phyloP scores from a whole-genome alignment of 805 yeast species.

The Candida stauntonica region DNA sequence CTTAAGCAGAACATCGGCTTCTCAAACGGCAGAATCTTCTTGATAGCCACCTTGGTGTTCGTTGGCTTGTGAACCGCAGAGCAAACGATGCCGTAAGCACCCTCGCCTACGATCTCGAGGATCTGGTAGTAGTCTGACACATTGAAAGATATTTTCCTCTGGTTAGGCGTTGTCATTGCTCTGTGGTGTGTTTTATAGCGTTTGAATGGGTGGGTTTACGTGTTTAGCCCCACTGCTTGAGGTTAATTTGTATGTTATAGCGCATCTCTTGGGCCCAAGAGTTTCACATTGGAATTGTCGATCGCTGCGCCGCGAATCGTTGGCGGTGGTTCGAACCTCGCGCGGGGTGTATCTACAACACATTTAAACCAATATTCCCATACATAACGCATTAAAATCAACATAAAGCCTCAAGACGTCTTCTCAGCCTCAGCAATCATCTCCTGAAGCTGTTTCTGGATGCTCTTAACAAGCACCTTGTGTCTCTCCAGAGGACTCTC shows the following conservation, averaged over 20 bases:
- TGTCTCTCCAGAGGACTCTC: constrained; percentile 16
- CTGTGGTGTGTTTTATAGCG: too few relatives aligned
- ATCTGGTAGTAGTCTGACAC: constrained; percentile 60
- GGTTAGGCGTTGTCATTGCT: constrained; percentile 8
- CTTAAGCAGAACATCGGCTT: constrained; percentile 62
- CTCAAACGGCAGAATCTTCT: constrained; percentile 69
- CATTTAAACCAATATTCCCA: background rate
- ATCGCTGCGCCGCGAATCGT: too few relatives aligned
- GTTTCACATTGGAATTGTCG: constrained; percentile 7
- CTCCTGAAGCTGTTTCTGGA: constrained; percentile 16
- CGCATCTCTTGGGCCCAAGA: too few relatives aligned
- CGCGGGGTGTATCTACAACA: background rate
- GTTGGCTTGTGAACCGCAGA: constrained; percentile 62
- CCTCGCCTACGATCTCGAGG: constrained; percentile 64
- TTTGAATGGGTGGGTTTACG: constrained; percentile 24
- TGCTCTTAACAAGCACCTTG: constrained; percentile 14
- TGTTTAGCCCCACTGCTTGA: too few relatives aligned
- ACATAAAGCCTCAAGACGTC: constrained; percentile 2
- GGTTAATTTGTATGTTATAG: too few relatives aligned
- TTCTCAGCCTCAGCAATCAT: constrained; percentile 10
- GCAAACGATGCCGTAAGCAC: constrained; percentile 79
- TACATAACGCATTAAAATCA: background rate
- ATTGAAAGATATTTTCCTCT: constrained; percentile 53
- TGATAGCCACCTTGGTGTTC: constrained; percentile 65
- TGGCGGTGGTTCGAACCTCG: constrained; percentile 2